These are phyloP conservation scores for Obelidium mucronatum DNA, from an alignment of 192 early-diverging fungal species.

Conservation along the genomic window DNA sequence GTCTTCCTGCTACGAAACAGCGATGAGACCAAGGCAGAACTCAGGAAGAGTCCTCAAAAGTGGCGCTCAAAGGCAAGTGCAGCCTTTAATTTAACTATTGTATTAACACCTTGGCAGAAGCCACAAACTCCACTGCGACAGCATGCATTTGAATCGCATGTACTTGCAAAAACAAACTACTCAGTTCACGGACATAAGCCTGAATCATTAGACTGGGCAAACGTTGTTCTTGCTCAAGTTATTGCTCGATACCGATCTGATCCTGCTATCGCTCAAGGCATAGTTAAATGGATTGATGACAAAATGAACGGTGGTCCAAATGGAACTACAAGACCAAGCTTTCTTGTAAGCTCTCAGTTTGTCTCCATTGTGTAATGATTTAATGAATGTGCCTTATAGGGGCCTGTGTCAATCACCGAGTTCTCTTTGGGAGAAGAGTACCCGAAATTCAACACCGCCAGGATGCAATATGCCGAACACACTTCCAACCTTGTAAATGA, in stretches of 20 bases:
- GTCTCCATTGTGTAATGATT: background rate
- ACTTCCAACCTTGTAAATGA: conserved; percentile 52
- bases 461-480: conserved; percentile 51
- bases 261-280: conserved; percentile 66
- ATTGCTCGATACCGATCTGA: conserved; percentile 79
- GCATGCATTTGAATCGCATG: conserved; percentile 53
- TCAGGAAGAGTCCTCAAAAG: background rate
- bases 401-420: conserved; percentile 64
- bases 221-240: conserved; percentile 79
- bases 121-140: conserved; percentile 35
- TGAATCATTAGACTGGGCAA: conserved; percentile 86
- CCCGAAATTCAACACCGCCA: conserved; percentile 50
- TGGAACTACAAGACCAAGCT: conserved; percentile 66
- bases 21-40: conserved; percentile 55
- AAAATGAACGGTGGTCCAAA: conserved; percentile 60
- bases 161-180: conserved; percentile 55
- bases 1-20: conserved; percentile 59
- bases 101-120: conserved; percentile 8
- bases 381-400: conserved; percentile 37
- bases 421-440: conserved; percentile 67
- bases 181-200: conserved; percentile 48
- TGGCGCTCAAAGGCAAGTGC: conserved; percentile 51
- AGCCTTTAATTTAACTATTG: background rate
- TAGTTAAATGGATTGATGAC: conserved; percentile 72
- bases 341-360: conserved; percentile 63